phyloP scores from a whole-genome alignment of 768 basidiomycete genomes.

The Dioszegia aurantiaca region DNA sequence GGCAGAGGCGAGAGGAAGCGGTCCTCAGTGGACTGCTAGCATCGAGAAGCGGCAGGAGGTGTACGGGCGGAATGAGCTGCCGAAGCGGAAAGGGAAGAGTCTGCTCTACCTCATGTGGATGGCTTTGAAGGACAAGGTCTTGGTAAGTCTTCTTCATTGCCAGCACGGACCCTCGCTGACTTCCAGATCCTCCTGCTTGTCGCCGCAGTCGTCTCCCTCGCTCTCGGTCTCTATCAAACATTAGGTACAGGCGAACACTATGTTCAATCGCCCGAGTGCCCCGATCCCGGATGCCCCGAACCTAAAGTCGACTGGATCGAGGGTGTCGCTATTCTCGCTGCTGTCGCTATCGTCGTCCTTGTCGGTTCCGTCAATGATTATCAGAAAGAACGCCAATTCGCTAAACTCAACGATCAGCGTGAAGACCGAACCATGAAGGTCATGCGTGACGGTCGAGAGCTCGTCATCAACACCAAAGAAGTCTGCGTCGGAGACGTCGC shows the following conservation, averaged over 20 bases:
- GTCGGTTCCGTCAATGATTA: conserved; percentile 96
- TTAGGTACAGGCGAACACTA: conserved; percentile 60
- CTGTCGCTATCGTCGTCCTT: conserved; percentile 59
- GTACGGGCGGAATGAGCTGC: conserved; percentile 74
- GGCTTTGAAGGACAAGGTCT: conserved; percentile 83
- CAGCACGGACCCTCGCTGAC: conserved; percentile 14
- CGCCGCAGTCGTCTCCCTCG: conserved; percentile 87
- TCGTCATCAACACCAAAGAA: conserved; percentile 70
- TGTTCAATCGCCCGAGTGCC: conserved; percentile 54
- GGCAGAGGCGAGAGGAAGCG: conserved; percentile 18
- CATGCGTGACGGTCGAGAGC: conserved; percentile 67
- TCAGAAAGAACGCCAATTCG: conserved; percentile 97
- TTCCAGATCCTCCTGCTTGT: conserved; percentile 78
- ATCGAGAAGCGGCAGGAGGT: conserved; percentile 64
- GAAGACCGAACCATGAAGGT: conserved; percentile 88
- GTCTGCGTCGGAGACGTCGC: conserved; percentile 93
- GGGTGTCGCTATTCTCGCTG: conserved; percentile 60
- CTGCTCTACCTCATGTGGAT: conserved; percentile 77
- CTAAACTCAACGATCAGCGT: conserved; percentile 84
- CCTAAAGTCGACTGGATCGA: conserved; percentile 97
- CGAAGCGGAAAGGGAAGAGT: conserved; percentile 66
- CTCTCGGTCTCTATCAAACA: conserved; percentile 90
- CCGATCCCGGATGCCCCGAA: conserved; percentile 55
- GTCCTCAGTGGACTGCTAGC: conserved; percentile 55
- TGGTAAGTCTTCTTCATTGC: conserved; percentile 58